Conservation (phyloP, 2,329 filamentous ascomycete genomes). For the Pseudogymnoascus sp. region DNA sequence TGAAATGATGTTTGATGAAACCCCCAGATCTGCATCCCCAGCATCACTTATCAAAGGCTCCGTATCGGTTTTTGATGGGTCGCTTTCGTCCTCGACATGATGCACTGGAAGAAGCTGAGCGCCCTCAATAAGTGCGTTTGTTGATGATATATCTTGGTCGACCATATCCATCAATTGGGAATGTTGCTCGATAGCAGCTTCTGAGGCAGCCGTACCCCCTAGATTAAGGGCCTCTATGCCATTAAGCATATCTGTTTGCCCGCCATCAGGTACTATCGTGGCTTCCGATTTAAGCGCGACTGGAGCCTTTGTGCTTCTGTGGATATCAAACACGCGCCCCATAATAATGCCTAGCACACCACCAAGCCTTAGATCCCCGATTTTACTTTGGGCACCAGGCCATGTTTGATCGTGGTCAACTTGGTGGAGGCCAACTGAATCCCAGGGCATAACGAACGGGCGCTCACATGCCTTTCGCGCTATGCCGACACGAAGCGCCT, state of each 20-base stretch:
- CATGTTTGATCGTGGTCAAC: slow-evolving; percentile 53
- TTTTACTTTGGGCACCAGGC: slow-evolving; percentile 47
- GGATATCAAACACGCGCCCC: slow-evolving; percentile 59
- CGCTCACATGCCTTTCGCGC: slow-evolving; percentile 42
- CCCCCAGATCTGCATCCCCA: neutral
- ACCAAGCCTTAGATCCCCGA: slow-evolving; percentile 58
- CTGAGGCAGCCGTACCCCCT: neutral
- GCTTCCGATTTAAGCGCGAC: neutral
- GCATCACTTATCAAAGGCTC: neutral
- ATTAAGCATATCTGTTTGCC: neutral
- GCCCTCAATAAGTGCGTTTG: neutral
- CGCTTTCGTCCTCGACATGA: neutral
- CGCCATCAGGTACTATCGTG: neutral
- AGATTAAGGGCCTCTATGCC: neutral
- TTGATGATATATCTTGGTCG: slow-evolving; percentile 3
- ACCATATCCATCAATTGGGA: neutral
- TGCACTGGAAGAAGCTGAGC: neutral
- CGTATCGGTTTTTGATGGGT: neutral
- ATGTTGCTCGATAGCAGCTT: neutral
- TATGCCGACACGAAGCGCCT: slow-evolving; percentile 69
- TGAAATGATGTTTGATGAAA: slow-evolving; percentile 7
- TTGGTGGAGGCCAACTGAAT: slow-evolving; percentile 56
- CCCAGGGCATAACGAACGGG: slow-evolving; percentile 58
- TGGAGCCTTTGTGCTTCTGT: slow-evolving; percentile 27
- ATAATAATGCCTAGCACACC: slow-evolving; percentile 64